Conservation (phyloP, 2,329 filamentous ascomycete species). For the Microcyclospora pomicola region DNA sequence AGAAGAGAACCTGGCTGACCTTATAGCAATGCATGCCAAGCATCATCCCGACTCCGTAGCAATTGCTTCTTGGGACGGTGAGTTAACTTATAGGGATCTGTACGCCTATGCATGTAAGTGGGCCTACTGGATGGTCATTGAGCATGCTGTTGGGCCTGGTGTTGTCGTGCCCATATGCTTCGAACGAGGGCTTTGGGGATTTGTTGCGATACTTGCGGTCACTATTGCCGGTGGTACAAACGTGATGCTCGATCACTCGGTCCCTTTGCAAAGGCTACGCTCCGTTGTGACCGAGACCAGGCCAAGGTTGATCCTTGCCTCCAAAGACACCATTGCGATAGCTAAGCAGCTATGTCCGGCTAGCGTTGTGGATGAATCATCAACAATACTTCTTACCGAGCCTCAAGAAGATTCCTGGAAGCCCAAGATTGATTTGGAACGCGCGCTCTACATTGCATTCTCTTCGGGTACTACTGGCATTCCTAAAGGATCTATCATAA, state of each 20-base stretch:
- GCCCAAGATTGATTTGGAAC: no score
- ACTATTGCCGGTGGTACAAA: neutral
- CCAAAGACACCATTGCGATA: no score
- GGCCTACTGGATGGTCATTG: no score
- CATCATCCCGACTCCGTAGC: neutral
- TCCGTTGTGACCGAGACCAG: no score
- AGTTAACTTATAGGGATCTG: neutral
- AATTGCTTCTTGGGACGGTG: neutral
- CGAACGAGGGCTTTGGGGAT: neutral
- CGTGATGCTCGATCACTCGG: neutral
- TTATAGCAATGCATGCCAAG: neutral
- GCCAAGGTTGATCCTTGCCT: no score
- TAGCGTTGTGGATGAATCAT: no score
- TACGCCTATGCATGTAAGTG: no score
- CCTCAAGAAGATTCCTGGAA: no score
- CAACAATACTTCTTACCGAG: no score
- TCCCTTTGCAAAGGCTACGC: neutral
- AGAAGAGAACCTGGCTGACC: no score
- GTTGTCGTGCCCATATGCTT: neutral
- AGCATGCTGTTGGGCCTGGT: neutral
- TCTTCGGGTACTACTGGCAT: neutral
- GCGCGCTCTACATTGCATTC: no score
- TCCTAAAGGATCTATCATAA: neutral
- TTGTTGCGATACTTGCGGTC: neutral
- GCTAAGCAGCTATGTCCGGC: no score